Evolutionary conservation across 176 grass and related monocot species (phyloP), one percentile per base, ranked within the genome.

Genomic region (Hsuehochloa calcarea): DNA sequence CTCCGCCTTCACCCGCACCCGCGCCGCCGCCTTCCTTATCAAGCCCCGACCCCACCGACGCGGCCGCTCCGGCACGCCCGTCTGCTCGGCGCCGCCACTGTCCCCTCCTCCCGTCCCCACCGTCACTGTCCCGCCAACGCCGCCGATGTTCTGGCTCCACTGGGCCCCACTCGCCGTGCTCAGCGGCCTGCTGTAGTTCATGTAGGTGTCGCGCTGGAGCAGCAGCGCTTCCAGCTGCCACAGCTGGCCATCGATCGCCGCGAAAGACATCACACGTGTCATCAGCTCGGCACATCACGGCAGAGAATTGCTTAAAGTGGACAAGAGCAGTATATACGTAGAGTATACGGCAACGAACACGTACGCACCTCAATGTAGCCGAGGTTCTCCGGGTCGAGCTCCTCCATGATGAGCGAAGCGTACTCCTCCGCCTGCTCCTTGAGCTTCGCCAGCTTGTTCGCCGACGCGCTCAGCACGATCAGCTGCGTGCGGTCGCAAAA

Each of bases 341-440:
- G 34, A 10, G 10, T 29, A 62, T 70, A 62, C 54, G 12, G 46
- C 45, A 51, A 52, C 10, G 54, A 39, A 68, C n/a, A 45, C 0
- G 5, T 72, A 58, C 46, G 29, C 82, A 98, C 96, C 93, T 99
- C 96, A 72, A 99, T 99, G 88, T 99, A 99, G 65, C 96, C 90
- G 38, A 99, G 91, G 81, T 99, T 99, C 87, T 99, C 93, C 40
- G 96, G 93, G 47, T 99, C 96, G 47, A 99, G 96, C 61, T 99
- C 96, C 81, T 99, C 96, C 96, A 99, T 99, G 81, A 99, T 95
- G 5, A 99, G 89, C 41, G 93, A 50, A 11, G 96, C 93, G 85
- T 99, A 99, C 90, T 99, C 96, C 91, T 96, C 86, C 11, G 93
- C 96, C 70, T 99, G 96, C 74, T 99, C 96, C 84, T 99, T 96